Base-by-base conservation (phyloP, 139 green algal genomes). In the Micractinium sp. region DNA sequence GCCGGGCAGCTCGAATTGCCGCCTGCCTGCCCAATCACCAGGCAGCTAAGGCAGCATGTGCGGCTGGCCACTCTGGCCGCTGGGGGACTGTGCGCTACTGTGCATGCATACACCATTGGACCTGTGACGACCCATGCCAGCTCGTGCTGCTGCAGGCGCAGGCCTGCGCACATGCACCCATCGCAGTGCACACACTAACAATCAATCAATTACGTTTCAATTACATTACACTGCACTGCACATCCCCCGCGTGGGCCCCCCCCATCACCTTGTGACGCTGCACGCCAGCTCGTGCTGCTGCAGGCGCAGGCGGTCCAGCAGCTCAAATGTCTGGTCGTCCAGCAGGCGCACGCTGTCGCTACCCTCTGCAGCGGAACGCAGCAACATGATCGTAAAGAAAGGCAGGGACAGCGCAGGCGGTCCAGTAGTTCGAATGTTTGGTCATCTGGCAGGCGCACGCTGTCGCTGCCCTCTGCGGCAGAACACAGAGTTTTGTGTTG, bases 251-350 rank as follows among this genome's bases (percentile, higher is more conserved):
- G n/a, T n/a, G n/a, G n/a, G n/a, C n/a, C n/a, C 47, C 9, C 47
- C 47, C 47, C 5, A 5, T 9, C 89, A 93, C n/a, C 84, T 93
- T 2, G 93, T 83, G 23, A 97, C 87, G 47, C 87, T 91, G 82
- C 91, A 94, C 23, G 90, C 93, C 73, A 94, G 89, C 86, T 99
- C 97, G 73, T 91, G 88, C 15, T 75, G 63, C 19, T 96, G 90
- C 74, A 99, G 92, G 39, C 85, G 35, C 81, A 94, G 93, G 25
- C 91, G 79, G 75, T 93, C 89, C 76, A 97, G 66, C 22, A 91
- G 94, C 79, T 98, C 96, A 87, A 98, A 98, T 0, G 94, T 97
- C 86, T 96, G 88, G 61, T 97, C 93, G 77, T 97, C 94, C 71
- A 97, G 47, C 71, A 98, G 91, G 3, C 93, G 94, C 83, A 98